Conservation (phyloP, 2,329 filamentous ascomycete genomes). For the Penicillium sp. region DNA sequence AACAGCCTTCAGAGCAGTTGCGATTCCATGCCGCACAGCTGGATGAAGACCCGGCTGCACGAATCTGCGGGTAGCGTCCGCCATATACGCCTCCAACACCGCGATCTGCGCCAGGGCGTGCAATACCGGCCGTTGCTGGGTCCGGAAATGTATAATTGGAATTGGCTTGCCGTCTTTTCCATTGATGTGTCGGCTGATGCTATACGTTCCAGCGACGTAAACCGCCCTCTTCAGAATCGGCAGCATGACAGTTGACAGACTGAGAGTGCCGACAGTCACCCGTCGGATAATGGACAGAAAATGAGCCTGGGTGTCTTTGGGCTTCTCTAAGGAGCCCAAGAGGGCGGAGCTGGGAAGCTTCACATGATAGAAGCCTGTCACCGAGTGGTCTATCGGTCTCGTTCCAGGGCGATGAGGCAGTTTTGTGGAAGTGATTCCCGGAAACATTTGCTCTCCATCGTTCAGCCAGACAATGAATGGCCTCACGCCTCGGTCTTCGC, state of each 20-base stretch:
- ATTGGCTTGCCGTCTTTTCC: constrained; percentile 7
- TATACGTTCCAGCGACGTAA: constrained; percentile 21
- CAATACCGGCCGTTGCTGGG: constrained; percentile 27
- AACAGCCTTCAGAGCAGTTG: constrained; percentile 15
- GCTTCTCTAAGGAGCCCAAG: constrained; percentile 17
- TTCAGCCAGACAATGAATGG: constrained; percentile 21
- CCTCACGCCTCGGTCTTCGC: constrained; percentile 20
- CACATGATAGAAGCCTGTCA: constrained; percentile 23
- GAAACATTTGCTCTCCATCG: constrained; percentile 22
- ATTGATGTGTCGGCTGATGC: constrained; percentile 17
- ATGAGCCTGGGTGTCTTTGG: constrained; percentile 7
- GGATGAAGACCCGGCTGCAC: background rate
- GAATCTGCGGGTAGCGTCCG: background rate
- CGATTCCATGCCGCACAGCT: constrained; percentile 8
- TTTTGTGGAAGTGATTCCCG: constrained; percentile 12
- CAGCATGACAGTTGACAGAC: constrained; percentile 12
- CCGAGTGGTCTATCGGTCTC: constrained; percentile 18
- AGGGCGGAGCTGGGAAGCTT: constrained; percentile 19
- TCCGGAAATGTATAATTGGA: constrained; percentile 25
- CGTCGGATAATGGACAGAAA: constrained; percentile 15
- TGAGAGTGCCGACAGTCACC: constrained; percentile 17
- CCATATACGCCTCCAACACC: constrained; percentile 19
- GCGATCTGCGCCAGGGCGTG: constrained; percentile 20
- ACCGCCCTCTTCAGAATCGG: constrained; percentile 20
- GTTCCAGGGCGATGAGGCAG: constrained; percentile 7